A percentile compares a stretch with the other conserved stretches of the same genome.
Conservation (phyloP, 805 yeast species). For the Zygotorulaspora chibaensis region DNA sequence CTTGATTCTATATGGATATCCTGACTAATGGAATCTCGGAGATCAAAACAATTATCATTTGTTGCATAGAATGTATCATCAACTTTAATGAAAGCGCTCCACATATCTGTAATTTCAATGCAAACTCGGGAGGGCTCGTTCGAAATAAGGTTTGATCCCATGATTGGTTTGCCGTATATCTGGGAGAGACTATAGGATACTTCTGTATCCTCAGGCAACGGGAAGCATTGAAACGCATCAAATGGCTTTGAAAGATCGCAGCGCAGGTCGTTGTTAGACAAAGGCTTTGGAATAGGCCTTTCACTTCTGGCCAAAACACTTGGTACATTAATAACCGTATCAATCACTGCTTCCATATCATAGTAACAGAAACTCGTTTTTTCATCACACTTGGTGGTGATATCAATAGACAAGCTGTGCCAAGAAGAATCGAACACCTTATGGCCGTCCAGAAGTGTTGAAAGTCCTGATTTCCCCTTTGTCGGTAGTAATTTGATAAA, state of each 20-base stretch:
- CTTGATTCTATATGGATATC: slow-evolving; percentile 37
- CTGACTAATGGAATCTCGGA: slow-evolving; percentile 25
- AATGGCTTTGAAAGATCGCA: slow-evolving; percentile 65
- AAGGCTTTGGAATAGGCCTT: slow-evolving; percentile 78
- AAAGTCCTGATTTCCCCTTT: slow-evolving; percentile 83
- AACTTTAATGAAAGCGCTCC: slow-evolving; percentile 42
- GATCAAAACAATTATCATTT: slow-evolving; percentile 37
- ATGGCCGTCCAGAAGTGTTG: slow-evolving; percentile 85
- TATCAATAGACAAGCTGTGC: slow-evolving; percentile 90
- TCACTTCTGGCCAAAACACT: slow-evolving; percentile 57
- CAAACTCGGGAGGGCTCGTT: slow-evolving; percentile 37
- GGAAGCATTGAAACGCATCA: slow-evolving; percentile 73
- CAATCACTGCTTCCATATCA: slow-evolving; percentile 60
- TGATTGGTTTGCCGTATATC: slow-evolving; percentile 64
- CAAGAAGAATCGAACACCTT: slow-evolving; percentile 85
- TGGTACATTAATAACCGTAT: slow-evolving; percentile 67
- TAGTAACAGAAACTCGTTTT: slow-evolving; percentile 40
- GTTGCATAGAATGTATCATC: slow-evolving; percentile 33
- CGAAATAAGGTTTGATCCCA: slow-evolving; percentile 61
- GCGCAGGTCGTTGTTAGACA: slow-evolving; percentile 59
- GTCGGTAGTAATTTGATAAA: slow-evolving; percentile 86
- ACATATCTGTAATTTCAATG: slow-evolving; percentile 42
- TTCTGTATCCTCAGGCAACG: slow-evolving; percentile 49
- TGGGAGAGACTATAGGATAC: slow-evolving; percentile 52
- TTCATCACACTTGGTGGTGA: slow-evolving; percentile 50